Evolutionary conservation across 2,329 filamentous ascomycete genomes (phyloP), one percentile per base, ranked within the genome.

Genomic region (Trichoderma sp.): DNA sequence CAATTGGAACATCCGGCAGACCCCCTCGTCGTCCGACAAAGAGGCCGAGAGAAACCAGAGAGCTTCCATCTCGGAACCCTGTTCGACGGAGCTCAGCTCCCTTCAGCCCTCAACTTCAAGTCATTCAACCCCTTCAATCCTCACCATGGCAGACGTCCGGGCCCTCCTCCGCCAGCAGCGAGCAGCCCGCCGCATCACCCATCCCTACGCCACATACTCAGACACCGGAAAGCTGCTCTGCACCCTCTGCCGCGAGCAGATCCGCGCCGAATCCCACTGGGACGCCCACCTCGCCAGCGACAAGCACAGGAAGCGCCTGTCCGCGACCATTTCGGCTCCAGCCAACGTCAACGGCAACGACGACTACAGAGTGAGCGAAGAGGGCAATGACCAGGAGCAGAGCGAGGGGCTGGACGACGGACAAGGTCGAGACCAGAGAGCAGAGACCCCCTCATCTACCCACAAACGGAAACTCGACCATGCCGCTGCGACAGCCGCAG

Each of bases 101-200:
- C 30, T 10, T 10, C 7, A 28, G 15, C 19, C 28, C n/a, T 47
- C n/a, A 26, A 17, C 30, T 28, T 30, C 43, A 10, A n/a, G n/a
- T n/a, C 14, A 34, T 4, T 24, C 26, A 12, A 7, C 17, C 17
- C 19, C 24, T 41, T 15, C 3, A 41, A 41, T 6, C 45, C 12
- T 15, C 50, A 19, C 52, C 68, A 94, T 95, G 90, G 83, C 91
- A 70, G 91, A 96, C 76, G 89, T 92, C 28, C 89, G 92, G 71
- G 86, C 90, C 43, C 85, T 96, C 56, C 84, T 96, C 65, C 90
- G 91, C 71, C 89, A 88, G 72, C 90, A 94, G 77, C 88, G 91
- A 69, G 87, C 88, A 64, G 85, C 89, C 67, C 88, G 92, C 65
- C 86, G 90, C 69, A 88, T 93, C 71, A 83, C 88, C 59, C 88